phyloP scores from a whole-genome alignment of 2,329 filamentous ascomycete genomes.

The Colletotrichum sp. region DNA sequence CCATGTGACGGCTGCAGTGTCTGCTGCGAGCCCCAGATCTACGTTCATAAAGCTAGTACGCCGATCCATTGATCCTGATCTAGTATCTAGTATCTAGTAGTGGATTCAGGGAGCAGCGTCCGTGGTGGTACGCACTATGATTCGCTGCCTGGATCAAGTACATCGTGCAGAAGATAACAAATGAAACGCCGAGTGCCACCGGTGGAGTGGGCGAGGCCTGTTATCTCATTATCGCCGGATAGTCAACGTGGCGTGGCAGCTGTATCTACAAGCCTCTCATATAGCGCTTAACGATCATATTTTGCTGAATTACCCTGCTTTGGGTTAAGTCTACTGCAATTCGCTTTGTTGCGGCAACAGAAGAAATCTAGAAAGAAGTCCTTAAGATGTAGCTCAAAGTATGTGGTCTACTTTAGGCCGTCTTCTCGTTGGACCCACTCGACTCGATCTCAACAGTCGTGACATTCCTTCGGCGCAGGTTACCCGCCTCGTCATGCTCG shows the following conservation, averaged over 20 bases:
- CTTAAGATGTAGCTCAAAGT: not conserved
- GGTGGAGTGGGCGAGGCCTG: not conserved
- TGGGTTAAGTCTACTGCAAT: not conserved
- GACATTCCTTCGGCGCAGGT: constrained; percentile 24
- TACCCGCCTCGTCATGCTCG: constrained; percentile 57
- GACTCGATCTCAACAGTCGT: not conserved
- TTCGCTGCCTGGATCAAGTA: not conserved
- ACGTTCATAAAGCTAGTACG: not conserved
- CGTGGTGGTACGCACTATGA: not conserved
- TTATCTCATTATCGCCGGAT: not conserved
- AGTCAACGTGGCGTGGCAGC: not conserved
- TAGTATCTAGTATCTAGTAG: not conserved
- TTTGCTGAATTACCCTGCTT: not conserved
- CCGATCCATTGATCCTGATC: not conserved
- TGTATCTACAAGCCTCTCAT: not conserved
- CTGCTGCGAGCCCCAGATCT: not conserved
- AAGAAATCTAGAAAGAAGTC: not conserved
- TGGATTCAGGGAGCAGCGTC: not conserved
- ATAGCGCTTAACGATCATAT: not conserved
- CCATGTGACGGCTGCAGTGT: not conserved
- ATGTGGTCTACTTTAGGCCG: not conserved
- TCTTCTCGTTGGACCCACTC: constrained; percentile 7
- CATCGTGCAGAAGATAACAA: not conserved
- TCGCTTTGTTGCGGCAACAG: rapidly evolving
- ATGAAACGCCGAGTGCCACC: not conserved